Conservation (phyloP, 352 stramenopile species). For the Phytopythium delawarense region DNA sequence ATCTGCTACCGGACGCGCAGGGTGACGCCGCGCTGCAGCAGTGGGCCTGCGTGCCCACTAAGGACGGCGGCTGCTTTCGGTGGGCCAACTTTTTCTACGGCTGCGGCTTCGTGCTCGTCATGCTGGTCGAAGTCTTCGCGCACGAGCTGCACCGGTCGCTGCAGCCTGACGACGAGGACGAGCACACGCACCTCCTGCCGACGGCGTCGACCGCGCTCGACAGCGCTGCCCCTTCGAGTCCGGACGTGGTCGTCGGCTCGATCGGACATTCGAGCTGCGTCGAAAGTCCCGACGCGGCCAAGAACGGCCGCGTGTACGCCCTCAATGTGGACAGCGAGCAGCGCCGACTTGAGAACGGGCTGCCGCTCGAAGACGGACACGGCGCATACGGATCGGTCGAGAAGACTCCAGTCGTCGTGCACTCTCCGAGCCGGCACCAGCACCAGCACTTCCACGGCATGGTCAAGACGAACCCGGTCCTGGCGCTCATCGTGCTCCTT, state of each 20-base stretch:
- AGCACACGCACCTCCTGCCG: slow-evolving; percentile 10
- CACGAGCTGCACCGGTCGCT: slow-evolving; percentile 52
- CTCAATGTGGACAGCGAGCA: slow-evolving; percentile 1
- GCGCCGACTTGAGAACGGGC: background rate
- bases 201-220: background rate
- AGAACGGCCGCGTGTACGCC: slow-evolving; percentile 5
- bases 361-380: background rate
- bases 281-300: background rate
- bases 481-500: slow-evolving; percentile 73
- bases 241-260: background rate
- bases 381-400: slow-evolving; percentile 5
- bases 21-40: slow-evolving; percentile 49
- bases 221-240: slow-evolving; percentile 8
- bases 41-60: slow-evolving; percentile 39
- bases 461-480: slow-evolving; percentile 50
- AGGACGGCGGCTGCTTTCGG: slow-evolving; percentile 51
- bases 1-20: slow-evolving; percentile 74
- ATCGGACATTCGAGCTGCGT: background rate
- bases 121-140: slow-evolving; percentile 69
- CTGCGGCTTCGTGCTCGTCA: slow-evolving; percentile 65
- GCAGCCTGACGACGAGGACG: slow-evolving; percentile 19
- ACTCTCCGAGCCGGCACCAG: slow-evolving; percentile 9
- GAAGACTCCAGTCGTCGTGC: slow-evolving; percentile 8
- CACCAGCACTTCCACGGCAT: slow-evolving; percentile 66
- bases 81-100: slow-evolving; percentile 83